Evolutionary conservation across 179 eudicot genomes (phyloP).

Genomic region (Beta corolliflora): DNA sequence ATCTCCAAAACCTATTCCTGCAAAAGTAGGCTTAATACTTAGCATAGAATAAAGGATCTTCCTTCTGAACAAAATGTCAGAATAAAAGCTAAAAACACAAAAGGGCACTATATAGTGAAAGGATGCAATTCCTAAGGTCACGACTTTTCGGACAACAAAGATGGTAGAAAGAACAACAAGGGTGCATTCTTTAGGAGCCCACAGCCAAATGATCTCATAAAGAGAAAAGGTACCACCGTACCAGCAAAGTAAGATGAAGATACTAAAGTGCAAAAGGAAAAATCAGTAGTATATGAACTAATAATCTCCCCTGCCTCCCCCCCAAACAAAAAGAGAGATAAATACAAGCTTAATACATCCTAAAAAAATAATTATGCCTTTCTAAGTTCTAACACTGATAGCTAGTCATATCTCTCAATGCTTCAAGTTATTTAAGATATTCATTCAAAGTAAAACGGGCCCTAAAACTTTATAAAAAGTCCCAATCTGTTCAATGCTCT

Average conservation of each 20-base stretch:
- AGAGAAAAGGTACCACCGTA: neutral
- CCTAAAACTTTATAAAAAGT: neutral
- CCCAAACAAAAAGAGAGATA: neutral
- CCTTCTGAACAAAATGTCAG: neutral
- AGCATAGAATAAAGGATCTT: neutral
- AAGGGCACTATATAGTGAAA: neutral
- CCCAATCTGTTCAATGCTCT: neutral
- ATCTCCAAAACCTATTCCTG: conserved; percentile 12
- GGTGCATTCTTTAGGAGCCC: neutral
- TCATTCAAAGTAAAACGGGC: neutral
- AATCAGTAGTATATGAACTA: neutral
- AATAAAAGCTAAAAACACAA: neutral
- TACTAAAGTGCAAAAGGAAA: neutral
- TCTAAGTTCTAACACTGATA: neutral
- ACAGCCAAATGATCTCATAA: neutral
- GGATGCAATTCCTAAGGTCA: neutral
- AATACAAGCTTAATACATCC: neutral
- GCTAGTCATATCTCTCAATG: neutral
- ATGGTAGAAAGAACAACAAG: neutral
- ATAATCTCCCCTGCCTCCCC: too few species aligned
- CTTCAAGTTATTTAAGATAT: neutral
- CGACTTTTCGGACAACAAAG: neutral
- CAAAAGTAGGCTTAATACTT: neutral
- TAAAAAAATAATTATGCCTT: neutral
- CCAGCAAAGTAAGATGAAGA: neutral